phyloP scores from a whole-genome alignment of 192 early-diverging fungal species.

The Coemansia sp. region DNA sequence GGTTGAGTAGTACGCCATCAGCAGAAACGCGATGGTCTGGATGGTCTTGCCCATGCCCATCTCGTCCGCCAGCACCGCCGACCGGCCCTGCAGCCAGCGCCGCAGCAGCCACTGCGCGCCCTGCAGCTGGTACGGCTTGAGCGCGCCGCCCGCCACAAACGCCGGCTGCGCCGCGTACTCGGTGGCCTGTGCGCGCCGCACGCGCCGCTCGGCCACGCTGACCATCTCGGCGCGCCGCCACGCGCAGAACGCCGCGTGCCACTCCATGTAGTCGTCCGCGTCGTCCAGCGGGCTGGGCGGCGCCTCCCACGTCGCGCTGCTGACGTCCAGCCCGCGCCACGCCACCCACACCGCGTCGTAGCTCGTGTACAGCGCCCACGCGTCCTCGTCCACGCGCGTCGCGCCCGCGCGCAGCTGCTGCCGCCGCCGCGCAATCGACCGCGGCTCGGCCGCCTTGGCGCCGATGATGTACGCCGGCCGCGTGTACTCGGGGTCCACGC shows the following conservation, averaged over 20 bases:
- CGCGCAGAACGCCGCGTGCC: slow-evolving; percentile 5
- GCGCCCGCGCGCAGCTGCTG: neutral
- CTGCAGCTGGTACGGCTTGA: slow-evolving; percentile 88
- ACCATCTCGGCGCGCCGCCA: slow-evolving; percentile 21
- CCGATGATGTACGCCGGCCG: slow-evolving; percentile 12
- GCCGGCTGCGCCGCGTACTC: slow-evolving; percentile 67
- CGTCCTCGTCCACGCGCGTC: neutral
- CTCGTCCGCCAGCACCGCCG: slow-evolving; percentile 94
- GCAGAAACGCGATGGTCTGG: slow-evolving; percentile 87
- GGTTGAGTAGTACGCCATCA: slow-evolving; percentile 61
- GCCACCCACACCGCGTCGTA: slow-evolving; percentile 14
- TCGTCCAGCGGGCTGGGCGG: slow-evolving; percentile 24
- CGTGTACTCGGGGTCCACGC: neutral
- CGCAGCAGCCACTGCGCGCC: slow-evolving; percentile 91
- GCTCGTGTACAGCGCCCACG: slow-evolving; percentile 8
- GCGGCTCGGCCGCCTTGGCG: neutral
- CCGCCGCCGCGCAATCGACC: neutral
- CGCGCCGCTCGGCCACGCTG: slow-evolving; percentile 12
- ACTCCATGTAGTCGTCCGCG: slow-evolving; percentile 7
- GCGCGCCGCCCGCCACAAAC: slow-evolving; percentile 71
- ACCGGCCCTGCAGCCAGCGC: slow-evolving; percentile 78
- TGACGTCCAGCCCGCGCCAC: slow-evolving; percentile 19
- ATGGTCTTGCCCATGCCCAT: slow-evolving; percentile 95
- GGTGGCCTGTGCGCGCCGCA: neutral
- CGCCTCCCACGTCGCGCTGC: slow-evolving; percentile 30